Base-by-base conservation (phyloP, 2,329 filamentous ascomycete genomes). In the Emmonsiellopsis sp. region DNA sequence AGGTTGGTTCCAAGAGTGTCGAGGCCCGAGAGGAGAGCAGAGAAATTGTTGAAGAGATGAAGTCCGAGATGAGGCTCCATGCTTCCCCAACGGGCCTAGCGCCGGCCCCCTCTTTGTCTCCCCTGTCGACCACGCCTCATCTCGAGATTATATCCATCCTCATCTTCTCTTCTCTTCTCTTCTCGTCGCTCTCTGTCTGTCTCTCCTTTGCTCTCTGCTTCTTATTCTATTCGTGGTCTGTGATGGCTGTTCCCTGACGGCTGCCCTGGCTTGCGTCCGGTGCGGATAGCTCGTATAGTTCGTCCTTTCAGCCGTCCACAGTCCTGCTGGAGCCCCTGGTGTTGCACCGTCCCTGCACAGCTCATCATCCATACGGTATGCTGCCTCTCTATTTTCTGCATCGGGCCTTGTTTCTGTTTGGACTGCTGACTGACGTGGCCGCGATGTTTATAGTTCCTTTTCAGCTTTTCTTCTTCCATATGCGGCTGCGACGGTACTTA, bases 81-180 rank as follows among this genome's bases (percentile, higher is more conserved):
- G 3, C 20, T 3, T 26, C 20, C 20, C 20, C 20, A 26, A 26
- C 20, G 20, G 20, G 20, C 20, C 20, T 26, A 26, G 20, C 20
- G 20, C 20, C 20, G 20, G 20, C 31, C 16, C 38, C 38, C 20
- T 16, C 32, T 20, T 42, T 26, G 15, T 42, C n/a, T 42, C 9
- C 35, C 20, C 26, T 30, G n/a, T 9, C 31, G 10, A 26, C 20
- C 38, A 15, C 8, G 20, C 48, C 48, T 32, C 20, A 26, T 48
- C 40, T 51, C 51, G 9, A 20, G 32, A 43, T 45, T 54, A 56
- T 55, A 54, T 50, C 50, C 53, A 40, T 54, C 26, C 52, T 43
- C 40, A 7, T 34, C 13, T 11, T 46, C 50, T 51, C 37, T 45
- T 35, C 35, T 43, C 35, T 35, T 43, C 35, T 45, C 34, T 53